Base-by-base conservation (phyloP, 2,329 filamentous ascomycete genomes). In the Endocalyx cinctus region DNA sequence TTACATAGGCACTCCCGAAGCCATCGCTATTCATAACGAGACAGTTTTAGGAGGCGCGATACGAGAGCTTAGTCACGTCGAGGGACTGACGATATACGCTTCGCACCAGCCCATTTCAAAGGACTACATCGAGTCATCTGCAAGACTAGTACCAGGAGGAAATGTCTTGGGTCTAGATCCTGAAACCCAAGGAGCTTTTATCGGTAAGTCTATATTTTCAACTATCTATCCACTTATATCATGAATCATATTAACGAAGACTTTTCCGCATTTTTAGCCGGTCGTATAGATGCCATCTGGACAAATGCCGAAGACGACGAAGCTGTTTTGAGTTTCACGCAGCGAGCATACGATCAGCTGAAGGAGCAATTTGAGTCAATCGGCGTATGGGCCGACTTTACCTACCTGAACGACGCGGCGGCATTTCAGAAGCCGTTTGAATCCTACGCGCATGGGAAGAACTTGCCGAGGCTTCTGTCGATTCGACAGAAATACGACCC, bases 111-210 rank as follows among this genome's bases (percentile, higher is more conserved):
- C 41, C 5, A 31, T 43, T 13, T 38, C 38, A 16, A 38, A 38
- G 34, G 15, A 30, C 19, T 43, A 35, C 31, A 35, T 38, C 12
- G 25, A 37, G 14, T 33, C 38, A 7, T 41, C 41, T 8, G 34
- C 38, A 22, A 25, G 27, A 5, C 36, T 19, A 27, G n/a, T n/a
- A n/a, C n/a, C n/a, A n/a, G 41, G 41, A 15, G 22, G 39, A 10
- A 41, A 43, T 14, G 38, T 38, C 17, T n/a, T 43, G 14, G 38
- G 34, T n/a, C 33, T 43, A n/a, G 35, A 41, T 11, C 41, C 41
- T 14, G 31, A 36, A 5, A 23, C 33, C 19, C n/a, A n/a, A n/a
- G 41, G 41, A 14, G 34, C 38, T 12, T 41, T 43, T 26, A 34
- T 43, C n/a, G 38, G 38, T 41, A 16, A 26, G 40, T 14, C 12